Base-by-base conservation (phyloP, 345 rosid species). In the Rhizophora mangle region DNA sequence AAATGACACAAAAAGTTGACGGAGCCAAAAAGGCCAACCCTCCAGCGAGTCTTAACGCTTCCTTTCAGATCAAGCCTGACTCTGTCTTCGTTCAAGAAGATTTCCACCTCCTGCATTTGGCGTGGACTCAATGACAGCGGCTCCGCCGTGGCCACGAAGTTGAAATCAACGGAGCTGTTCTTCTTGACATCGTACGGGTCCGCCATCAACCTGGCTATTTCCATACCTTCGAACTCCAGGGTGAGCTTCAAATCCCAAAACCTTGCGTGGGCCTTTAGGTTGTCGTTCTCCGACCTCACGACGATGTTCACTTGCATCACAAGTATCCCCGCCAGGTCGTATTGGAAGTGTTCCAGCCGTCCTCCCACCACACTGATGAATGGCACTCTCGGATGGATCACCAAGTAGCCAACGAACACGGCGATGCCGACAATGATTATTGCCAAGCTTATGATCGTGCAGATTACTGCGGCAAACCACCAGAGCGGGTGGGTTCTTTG, bases 321-420 rank as follows among this genome's bases (percentile, higher is more conserved):
- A 4, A 96, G 82, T 1, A 79, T 32, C 3, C 90, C 96, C 0
- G 79, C 49, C 29, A 24, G 60, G 60, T 79, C 78, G 39, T 86
- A 81, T 66, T 72, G 81, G 19, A 92, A 74, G 20, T 37, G 29
- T 71, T 88, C 80, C 27, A 96, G 87, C 58, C 72, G 82, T 21
- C 95, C 99, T 1, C 59, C 58, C 1, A 65, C 22, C n/a, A 92
- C 92, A 21, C 85, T 82, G 43, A 96, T 76, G 72, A 84, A 69
- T 0, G 98, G 99, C 26, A 90, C 76, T 29, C 97, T 74, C 0
- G 99, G 99, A 64, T 89, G 98, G 62, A 92, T 80, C 5, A 92
- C 73, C 24, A 85, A 2, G 82, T 96, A 96, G 8, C 90, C 95
- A 21, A 82, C 80, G 76, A 92, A 86, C 53, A 89, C 70, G 3